These are phyloP conservation scores for Penicillium simplicissimum DNA, from an alignment of 495 filamentous ascomycete genomes.

Conservation along the genomic window DNA sequence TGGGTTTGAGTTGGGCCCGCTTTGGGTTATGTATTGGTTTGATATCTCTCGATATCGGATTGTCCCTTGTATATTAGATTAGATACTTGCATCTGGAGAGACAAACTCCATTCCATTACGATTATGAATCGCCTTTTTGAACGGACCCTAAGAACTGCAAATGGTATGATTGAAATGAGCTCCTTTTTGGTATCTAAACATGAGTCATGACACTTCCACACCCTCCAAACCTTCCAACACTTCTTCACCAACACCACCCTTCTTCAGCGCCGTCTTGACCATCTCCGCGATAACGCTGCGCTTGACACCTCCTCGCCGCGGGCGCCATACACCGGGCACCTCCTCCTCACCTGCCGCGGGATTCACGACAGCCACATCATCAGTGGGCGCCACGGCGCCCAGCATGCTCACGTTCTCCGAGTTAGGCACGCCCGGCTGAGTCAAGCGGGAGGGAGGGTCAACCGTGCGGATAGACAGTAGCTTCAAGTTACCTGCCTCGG, in stretches of 20 bases:
- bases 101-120: conserved; percentile 10
- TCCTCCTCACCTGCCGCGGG: conserved; percentile 49
- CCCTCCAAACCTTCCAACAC: conserved; percentile 76
- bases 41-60: background rate
- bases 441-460: conserved; percentile 69
- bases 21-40: background rate
- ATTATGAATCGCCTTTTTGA: conserved; percentile 21
- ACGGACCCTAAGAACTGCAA: background rate
- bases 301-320: conserved; percentile 73
- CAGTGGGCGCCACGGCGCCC: conserved; percentile 37
- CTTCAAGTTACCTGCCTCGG: conserved; percentile 38
- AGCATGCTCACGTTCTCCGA: conserved; percentile 65
- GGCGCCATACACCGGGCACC: conserved; percentile 74
- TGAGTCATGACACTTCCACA: conserved; percentile 41
- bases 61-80: background rate
- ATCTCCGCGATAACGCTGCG: conserved; percentile 65
- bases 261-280: conserved; percentile 63
- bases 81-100: conserved; percentile 1
- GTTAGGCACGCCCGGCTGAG: conserved; percentile 69
- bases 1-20: background rate
- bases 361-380: conserved; percentile 28
- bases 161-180: background rate
- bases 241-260: conserved; percentile 80
- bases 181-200: background rate
- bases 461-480: conserved; percentile 66